Percentiles rank a stretch among this genome's conserved stretches.
phyloP scores from a whole-genome alignment of 2,329 filamentous ascomycete species.

The Penicillium sp. region DNA sequence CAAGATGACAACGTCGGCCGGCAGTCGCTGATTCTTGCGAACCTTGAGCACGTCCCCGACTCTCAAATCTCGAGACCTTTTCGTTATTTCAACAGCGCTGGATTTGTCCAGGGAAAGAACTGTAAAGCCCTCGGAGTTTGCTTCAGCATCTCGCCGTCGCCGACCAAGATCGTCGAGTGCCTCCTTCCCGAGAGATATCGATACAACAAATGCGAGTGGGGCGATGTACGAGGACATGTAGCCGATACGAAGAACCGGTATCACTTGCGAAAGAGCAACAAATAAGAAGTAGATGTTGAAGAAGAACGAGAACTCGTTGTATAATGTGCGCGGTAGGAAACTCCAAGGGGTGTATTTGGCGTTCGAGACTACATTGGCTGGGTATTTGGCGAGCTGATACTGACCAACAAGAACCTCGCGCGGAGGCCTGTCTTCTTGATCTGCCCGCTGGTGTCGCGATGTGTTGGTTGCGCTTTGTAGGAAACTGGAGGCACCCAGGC shows the following conservation, averaged over 20 bases:
- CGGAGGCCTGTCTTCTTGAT: conserved; percentile 50
- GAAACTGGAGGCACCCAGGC: conserved; percentile 51
- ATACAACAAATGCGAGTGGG: conserved; percentile 82
- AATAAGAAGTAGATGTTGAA: conserved; percentile 99
- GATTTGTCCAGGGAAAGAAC: conserved; percentile 62
- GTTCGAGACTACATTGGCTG: conserved; percentile 87
- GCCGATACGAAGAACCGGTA: conserved; percentile 82
- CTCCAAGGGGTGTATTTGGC: conserved; percentile 95
- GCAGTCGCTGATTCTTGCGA: conserved; percentile 84
- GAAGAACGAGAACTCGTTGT: conserved; percentile 99
- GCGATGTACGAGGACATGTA: conserved; percentile 93
- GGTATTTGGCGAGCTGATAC: conserved; percentile 67
- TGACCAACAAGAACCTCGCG: conserved; percentile 72
- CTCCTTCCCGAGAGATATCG: conserved; percentile 91
- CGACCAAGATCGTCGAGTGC: conserved; percentile 88
- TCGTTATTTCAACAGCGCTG: conserved; percentile 60
- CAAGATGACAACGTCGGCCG: conserved; percentile 87
- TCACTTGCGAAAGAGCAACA: conserved; percentile 87
- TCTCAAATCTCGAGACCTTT: conserved; percentile 79
- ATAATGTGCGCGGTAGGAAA: conserved; percentile 88
- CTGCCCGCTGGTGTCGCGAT: conserved; percentile 32
- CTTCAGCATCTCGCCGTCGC: conserved; percentile 80
- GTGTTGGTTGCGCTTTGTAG: conserved; percentile 20
- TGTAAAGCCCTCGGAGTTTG: conserved; percentile 84
- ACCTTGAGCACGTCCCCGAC: conserved; percentile 95